These are phyloP conservation scores for Trichoderma orchidacearum DNA, from an alignment of 495 filamentous ascomycete genomes.

Conservation along the genomic window DNA sequence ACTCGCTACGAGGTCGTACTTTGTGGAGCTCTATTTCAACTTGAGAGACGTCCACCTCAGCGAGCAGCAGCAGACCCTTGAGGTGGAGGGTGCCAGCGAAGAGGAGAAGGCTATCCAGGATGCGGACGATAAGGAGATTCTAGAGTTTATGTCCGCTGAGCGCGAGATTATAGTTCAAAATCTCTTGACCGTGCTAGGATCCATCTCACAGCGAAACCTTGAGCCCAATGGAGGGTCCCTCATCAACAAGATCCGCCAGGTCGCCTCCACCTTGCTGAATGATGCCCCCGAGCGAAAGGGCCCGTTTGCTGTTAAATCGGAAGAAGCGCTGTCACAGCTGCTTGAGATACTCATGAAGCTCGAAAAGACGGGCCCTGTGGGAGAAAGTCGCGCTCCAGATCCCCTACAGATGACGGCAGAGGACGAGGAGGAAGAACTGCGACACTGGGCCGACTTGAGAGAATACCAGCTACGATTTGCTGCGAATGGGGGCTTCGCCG, in stretches of 20 bases:
- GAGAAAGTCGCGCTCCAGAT: slow-evolving; percentile 1
- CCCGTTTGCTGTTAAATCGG: slow-evolving; percentile 37
- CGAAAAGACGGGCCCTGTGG: slow-evolving; percentile 35
- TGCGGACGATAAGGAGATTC: slow-evolving; percentile 18
- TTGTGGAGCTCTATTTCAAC: slow-evolving; percentile 71
- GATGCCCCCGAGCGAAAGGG: slow-evolving; percentile 43
- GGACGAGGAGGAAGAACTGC: slow-evolving; percentile 60
- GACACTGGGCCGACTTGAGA: slow-evolving; percentile 59
- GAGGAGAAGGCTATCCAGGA: slow-evolving; percentile 27
- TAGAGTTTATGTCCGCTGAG: slow-evolving; percentile 46
- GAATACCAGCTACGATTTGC: slow-evolving; percentile 55
- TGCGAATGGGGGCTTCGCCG: background rate
- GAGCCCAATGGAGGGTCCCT: slow-evolving; percentile 69
- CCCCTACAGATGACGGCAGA: slow-evolving; percentile 20
- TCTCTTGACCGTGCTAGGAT: slow-evolving; percentile 52
- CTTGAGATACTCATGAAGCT: slow-evolving; percentile 58
- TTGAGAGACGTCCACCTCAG: slow-evolving; percentile 40
- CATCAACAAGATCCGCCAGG: slow-evolving; percentile 56
- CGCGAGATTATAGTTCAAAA: slow-evolving; percentile 63
- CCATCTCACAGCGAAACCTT: slow-evolving; percentile 65
- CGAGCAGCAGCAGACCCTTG: slow-evolving; percentile 11
- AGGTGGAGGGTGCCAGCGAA: slow-evolving; percentile 3
- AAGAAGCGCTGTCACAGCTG: slow-evolving; percentile 53
- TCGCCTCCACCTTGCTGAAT: slow-evolving; percentile 62
- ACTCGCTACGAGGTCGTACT: slow-evolving; percentile 59